Percentiles rank a stretch among this genome's conserved stretches.
phyloP scores from a whole-genome alignment of 2,329 filamentous ascomycete genomes.

The Niveomyces coronatus region DNA sequence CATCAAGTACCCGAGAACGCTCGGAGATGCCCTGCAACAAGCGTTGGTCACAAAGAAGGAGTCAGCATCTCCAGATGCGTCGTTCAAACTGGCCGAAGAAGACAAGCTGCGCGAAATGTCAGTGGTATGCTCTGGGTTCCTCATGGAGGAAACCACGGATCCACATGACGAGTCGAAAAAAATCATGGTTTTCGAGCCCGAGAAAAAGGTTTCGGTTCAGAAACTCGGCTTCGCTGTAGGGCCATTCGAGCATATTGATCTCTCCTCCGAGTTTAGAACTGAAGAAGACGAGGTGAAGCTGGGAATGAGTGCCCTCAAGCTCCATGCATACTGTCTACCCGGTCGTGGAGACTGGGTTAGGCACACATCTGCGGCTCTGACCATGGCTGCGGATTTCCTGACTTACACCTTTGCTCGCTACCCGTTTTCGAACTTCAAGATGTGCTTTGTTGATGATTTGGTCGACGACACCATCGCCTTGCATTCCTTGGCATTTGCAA shows the following conservation, averaged over 20 bases:
- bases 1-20: conserved; percentile 73
- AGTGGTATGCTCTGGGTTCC: conserved; percentile 81
- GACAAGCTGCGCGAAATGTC: conserved; percentile 83
- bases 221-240: conserved; percentile 92
- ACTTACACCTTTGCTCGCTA: conserved; percentile 82
- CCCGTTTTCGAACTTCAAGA: conserved; percentile 83
- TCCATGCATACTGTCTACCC: conserved; percentile 87
- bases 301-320: conserved; percentile 74
- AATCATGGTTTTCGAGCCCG: conserved; percentile 74
- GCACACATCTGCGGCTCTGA: conserved; percentile 78
- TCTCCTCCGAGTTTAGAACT: conserved; percentile 75
- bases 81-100: conserved; percentile 51
- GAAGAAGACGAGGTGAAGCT: conserved; percentile 88
- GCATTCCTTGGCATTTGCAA: conserved; percentile 80
- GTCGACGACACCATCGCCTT: conserved; percentile 63
- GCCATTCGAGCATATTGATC: conserved; percentile 86
- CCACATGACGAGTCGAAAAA: conserved; percentile 71
- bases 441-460: conserved; percentile 91
- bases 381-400: conserved; percentile 83
- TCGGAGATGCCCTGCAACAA: conserved; percentile 63
- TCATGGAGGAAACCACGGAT: conserved; percentile 74
- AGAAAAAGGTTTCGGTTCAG: conserved; percentile 66
- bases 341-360: conserved; percentile 70
- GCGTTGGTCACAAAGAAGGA: conserved; percentile 32
- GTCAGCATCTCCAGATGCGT: conserved; percentile 22